Conservation (phyloP, 345 rosid genomes). For the Jatropha curcas region DNA sequence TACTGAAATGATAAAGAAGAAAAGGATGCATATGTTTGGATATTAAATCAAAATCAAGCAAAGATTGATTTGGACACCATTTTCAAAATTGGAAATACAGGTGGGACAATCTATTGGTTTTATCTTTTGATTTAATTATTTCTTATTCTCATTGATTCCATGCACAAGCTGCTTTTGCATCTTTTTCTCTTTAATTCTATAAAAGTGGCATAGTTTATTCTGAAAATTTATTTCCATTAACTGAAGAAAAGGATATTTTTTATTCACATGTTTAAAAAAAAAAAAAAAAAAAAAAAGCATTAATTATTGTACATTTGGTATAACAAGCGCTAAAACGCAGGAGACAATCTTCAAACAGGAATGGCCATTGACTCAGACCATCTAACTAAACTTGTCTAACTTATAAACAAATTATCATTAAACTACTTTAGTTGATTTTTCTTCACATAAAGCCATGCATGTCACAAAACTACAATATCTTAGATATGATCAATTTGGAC, state of each 20-base stretch:
- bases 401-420: too few species aligned
- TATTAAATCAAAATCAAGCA: background rate
- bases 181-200: constrained; percentile 8
- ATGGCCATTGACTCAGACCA: background rate
- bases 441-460: background rate
- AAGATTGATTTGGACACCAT: background rate
- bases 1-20: background rate
- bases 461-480: background rate
- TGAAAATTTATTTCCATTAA: constrained; percentile 13
- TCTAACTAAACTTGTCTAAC: background rate
- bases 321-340: background rate
- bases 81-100: background rate
- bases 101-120: constrained; percentile 1
- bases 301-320: background rate
- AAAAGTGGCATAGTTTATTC: constrained; percentile 15
- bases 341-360: background rate
- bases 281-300: background rate
- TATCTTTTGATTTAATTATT: constrained; percentile 12
- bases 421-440: background rate
- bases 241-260: constrained; percentile 2
- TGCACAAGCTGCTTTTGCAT: constrained; percentile 11
- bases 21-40: background rate
- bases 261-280: constrained; percentile 14
- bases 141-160: constrained; percentile 18
- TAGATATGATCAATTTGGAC: background rate